Evolutionary conservation across 345 rosid species (phyloP).

Genomic region (Cochlearia excelsa): DNA sequence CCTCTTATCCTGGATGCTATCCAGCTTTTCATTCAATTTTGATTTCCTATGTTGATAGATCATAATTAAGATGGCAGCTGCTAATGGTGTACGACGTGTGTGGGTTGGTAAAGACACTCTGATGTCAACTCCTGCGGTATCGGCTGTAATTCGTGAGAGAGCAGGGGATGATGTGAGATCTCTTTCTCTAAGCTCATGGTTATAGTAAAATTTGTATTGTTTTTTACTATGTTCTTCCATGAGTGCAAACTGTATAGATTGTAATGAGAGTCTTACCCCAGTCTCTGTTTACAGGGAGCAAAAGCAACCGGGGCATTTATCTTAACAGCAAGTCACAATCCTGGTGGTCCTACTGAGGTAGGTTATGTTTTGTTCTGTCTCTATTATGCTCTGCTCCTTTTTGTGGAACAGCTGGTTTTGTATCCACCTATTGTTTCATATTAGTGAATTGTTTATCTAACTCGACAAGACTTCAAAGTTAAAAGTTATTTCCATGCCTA

Average conservation of each 20-base stretch:
- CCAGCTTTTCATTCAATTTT: not conserved
- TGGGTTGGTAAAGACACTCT: conserved; percentile 97
- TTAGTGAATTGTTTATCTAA: not conserved
- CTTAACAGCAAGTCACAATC: conserved; percentile 99
- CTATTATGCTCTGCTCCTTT: conserved; percentile 8
- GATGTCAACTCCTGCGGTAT: conserved; percentile 99
- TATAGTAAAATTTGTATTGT: conserved; percentile 13
- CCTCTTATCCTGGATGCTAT: conserved; percentile 3
- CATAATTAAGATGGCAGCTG: conserved; percentile 90
- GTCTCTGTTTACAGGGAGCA: conserved; percentile 64
- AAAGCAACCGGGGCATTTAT: conserved; percentile 93
- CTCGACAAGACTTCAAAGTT: not conserved
- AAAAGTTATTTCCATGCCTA: conserved; percentile 5
- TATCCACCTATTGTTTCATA: not conserved
- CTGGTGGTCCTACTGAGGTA: conserved; percentile 99
- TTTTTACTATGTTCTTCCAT: conserved; percentile 5
- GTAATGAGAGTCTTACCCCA: conserved; percentile 25
- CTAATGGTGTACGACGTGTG: conserved; percentile 86
- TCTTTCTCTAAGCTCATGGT: conserved; percentile 2
- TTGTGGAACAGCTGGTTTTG: conserved; percentile 1
- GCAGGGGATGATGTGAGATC: conserved; percentile 80
- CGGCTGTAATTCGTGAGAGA: conserved; percentile 95
- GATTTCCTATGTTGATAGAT: conserved; percentile 47
- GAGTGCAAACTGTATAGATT: conserved; percentile 10
- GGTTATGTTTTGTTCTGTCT: conserved; percentile 3